Base-by-base conservation (phyloP, 306 rosid species). In the Argentina anserina region DNA sequence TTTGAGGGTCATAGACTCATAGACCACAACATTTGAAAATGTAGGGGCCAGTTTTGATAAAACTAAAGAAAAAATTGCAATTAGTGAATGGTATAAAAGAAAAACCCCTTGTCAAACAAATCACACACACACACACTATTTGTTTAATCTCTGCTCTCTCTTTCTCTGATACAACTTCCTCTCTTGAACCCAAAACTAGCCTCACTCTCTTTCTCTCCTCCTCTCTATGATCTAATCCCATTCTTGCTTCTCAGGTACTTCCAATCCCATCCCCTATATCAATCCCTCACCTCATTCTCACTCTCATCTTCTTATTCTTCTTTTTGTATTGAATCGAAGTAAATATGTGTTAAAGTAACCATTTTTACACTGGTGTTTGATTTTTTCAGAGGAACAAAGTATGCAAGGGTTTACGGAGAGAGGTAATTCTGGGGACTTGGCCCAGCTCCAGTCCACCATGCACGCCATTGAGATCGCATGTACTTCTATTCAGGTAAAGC, bases 391-490 rank as follows among this genome's bases (percentile, higher is more conserved):
- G 62, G 33, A 34, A 59, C 26, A 53, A 53, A 81, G 68, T 86
- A 89, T 90, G 98, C 87, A 90, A 82, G 96, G 93, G 68, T 84
- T 85, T 81, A n/a, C 81, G 11, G 79, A 81, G 58, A 37, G 75
- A 41, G 79, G 79, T 15, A 85, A 76, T 34, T 49, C 87, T 31
- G 56, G 71, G 10, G 90, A 86, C 75, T 78, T 87, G 81, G 81
- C 81, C 3, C 89, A 84, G 23, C 94, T 93, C 83, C 97, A 85
- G 69, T 77, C 97, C 66, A 87, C 96, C 85, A 93, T 93, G 98
- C 90, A 81, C 58, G 71, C 97, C 72, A 74, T 93, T 74, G 97
- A 93, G 81, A 82, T 79, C 15, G 98, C 98, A 69, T 89, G 98
- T 85, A 42, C 81, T 76, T 85, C 96, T 50, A 86, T 90, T 80